Evolutionary conservation across 2,329 filamentous ascomycete genomes (phyloP).

Genomic region (Penicillium sp.): DNA sequence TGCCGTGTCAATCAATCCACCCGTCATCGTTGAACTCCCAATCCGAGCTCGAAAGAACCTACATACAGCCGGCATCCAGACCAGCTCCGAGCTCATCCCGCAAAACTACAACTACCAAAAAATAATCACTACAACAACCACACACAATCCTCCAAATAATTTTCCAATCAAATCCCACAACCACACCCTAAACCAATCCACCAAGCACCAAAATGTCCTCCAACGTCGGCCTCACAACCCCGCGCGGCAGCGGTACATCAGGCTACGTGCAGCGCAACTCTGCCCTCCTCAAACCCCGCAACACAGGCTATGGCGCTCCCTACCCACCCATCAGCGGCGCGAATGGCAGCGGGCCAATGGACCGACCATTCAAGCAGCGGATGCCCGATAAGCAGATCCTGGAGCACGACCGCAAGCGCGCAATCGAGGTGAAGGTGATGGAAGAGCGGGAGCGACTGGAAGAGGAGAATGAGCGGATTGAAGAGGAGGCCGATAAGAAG

Average conservation of each 20-base stretch:
- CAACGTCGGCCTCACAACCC: conserved; percentile 93
- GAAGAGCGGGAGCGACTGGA: conserved; percentile 88
- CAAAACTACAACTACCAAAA: background rate
- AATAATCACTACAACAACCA: background rate
- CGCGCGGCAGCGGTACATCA: conserved; percentile 90
- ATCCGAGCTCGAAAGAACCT: background rate
- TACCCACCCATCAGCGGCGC: conserved; percentile 55
- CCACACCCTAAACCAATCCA: background rate
- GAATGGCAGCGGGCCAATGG: conserved; percentile 55
- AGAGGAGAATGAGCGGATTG: conserved; percentile 64
- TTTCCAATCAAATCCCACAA: background rate
- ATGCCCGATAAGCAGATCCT: conserved; percentile 90
- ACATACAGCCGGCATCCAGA: background rate
- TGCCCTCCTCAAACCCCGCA: conserved; percentile 81
- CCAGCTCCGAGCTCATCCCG: background rate
- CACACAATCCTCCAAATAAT: background rate
- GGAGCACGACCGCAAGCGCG: conserved; percentile 87
- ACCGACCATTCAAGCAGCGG: conserved; percentile 67
- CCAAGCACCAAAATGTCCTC: conserved; percentile 68
- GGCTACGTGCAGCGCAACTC: conserved; percentile 97
- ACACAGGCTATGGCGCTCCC: conserved; percentile 64
- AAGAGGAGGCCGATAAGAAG: conserved; percentile 66
- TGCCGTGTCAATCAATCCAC: background rate
- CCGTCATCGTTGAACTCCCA: background rate
- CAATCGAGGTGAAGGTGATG: conserved; percentile 90